Conservation (phyloP, 768 basidiomycete species). For the Suillus paluster region DNA sequence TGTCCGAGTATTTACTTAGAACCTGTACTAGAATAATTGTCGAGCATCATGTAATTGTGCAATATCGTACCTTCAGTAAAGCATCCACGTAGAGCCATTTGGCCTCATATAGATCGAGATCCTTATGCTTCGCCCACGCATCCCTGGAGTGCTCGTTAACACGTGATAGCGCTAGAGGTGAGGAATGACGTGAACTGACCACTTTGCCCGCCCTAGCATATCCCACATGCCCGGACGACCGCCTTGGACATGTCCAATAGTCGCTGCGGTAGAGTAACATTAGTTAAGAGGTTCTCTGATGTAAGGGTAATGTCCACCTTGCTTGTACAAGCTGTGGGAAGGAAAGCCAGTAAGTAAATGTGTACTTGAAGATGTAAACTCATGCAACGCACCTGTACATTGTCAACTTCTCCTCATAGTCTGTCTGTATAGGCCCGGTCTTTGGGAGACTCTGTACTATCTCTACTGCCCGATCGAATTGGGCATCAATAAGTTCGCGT, state of each 20-base stretch:
- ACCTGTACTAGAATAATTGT: constrained; percentile 50
- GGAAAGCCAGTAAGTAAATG: constrained; percentile 14
- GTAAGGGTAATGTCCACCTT: constrained; percentile 56
- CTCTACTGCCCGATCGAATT: constrained; percentile 93
- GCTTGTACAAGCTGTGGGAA: constrained; percentile 78
- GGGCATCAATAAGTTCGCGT: constrained; percentile 71
- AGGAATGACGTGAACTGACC: constrained; percentile 49
- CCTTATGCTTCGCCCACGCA: constrained; percentile 93
- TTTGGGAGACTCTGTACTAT: constrained; percentile 93
- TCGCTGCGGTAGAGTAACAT: constrained; percentile 56
- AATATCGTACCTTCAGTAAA: constrained; percentile 66
- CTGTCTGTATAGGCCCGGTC: constrained; percentile 93
- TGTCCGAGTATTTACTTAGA: constrained; percentile 81
- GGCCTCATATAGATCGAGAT: constrained; percentile 76
- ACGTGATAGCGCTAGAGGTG: constrained; percentile 21
- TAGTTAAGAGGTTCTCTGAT: constrained; percentile 3
- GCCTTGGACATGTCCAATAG: constrained; percentile 83
- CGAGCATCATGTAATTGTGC: not conserved
- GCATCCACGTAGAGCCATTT: constrained; percentile 92
- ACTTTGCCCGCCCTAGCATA: constrained; percentile 92
- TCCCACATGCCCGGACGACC: constrained; percentile 88
- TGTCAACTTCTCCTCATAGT: constrained; percentile 91
- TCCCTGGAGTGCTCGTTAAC: constrained; percentile 59
- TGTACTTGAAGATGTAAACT: not conserved
- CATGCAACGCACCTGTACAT: constrained; percentile 77